These are phyloP conservation scores for Aeschynomene evenia DNA, from an alignment of 306 rosid genomes.

Conservation along the genomic window DNA sequence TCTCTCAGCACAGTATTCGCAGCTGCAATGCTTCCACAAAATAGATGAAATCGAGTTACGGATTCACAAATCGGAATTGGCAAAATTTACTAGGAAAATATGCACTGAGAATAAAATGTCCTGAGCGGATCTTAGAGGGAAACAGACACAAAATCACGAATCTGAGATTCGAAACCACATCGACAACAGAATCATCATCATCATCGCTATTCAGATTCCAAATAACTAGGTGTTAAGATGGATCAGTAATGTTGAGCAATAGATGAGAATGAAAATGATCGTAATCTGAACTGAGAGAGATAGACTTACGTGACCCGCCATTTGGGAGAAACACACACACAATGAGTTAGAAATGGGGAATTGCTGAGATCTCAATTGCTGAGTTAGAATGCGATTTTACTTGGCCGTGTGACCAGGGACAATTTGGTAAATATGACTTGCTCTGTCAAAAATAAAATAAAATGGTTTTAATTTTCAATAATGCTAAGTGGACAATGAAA, in stretches of 20 bases:
- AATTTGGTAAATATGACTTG: constrained; percentile 25
- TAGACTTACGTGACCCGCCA: constrained; percentile 40
- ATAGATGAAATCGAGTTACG: not conserved
- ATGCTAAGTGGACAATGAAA: too few species aligned
- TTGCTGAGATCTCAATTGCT: not conserved
- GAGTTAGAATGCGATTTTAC: not conserved
- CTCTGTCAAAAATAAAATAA: too few species aligned
- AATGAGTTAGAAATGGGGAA: not conserved
- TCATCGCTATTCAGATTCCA: not conserved
- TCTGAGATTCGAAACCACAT: not conserved
- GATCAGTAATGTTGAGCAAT: constrained; percentile 8
- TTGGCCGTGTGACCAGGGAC: constrained; percentile 13
- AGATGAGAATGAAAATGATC: not conserved
- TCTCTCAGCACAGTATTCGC: not conserved
- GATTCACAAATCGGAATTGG: not conserved
- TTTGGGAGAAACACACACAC: constrained; percentile 25
- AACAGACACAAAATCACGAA: not conserved
- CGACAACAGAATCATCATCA: not conserved
- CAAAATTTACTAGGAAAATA: not conserved
- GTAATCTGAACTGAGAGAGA: constrained; percentile 9
- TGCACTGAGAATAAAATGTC: not conserved
- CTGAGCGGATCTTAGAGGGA: constrained; percentile 1
- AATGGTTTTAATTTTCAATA: too few species aligned
- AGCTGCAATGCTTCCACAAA: not conserved
- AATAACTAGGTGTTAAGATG: not conserved